Conservation (phyloP, 2,329 filamentous ascomycete genomes). For the Fusarium denticulatum region DNA sequence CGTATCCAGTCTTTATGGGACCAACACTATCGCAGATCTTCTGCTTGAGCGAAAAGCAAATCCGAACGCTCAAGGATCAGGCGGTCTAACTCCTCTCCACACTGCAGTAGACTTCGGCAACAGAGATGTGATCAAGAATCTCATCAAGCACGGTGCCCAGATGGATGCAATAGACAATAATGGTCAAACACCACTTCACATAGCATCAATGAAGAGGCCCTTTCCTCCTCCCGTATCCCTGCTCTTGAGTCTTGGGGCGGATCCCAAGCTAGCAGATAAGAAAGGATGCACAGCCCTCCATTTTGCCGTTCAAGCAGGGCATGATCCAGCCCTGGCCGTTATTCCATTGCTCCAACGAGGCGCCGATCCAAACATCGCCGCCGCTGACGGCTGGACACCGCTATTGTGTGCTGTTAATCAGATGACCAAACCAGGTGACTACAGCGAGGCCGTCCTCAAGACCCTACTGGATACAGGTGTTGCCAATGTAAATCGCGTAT, state of each 20-base stretch:
- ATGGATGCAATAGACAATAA: rapidly evolving
- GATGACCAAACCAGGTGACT: background rate
- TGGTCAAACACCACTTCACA: background rate
- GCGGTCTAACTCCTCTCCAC: background rate
- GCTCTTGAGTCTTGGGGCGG: background rate
- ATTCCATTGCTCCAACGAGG: background rate
- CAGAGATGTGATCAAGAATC: background rate
- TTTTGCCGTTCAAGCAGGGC: background rate
- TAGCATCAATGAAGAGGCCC: background rate
- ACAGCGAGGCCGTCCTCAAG: background rate
- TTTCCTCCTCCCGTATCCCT: background rate
- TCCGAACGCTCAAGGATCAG: background rate
- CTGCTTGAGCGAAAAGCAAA: background rate
- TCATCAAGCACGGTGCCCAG: background rate
- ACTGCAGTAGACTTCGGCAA: background rate
- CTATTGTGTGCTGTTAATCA: background rate
- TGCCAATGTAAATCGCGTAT: background rate
- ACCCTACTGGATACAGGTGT: background rate
- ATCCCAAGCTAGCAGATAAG: background rate
- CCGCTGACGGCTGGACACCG: background rate
- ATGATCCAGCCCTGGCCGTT: background rate
- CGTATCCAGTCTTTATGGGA: background rate
- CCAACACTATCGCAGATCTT: background rate
- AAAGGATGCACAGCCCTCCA: background rate
- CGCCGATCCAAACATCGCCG: background rate